Base-by-base conservation (phyloP, 805 yeast genomes). In the Saturnispora serradocipensis region DNA sequence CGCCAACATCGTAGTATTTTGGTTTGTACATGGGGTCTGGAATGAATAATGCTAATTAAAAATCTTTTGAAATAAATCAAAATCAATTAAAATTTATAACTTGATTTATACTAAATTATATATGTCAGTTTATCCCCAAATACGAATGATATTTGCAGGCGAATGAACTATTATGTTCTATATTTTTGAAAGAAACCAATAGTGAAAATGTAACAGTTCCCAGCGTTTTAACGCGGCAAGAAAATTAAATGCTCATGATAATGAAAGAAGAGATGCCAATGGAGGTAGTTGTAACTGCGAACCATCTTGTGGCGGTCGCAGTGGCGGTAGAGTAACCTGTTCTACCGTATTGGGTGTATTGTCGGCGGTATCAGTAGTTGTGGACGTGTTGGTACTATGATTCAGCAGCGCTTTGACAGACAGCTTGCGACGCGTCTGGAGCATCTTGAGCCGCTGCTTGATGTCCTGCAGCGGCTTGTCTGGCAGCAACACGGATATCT, bases 1-100 rank as follows among this genome's bases (percentile, higher is more conserved):
- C 86, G 1, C 67, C 70, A 13, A 66, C 68, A 46, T 66, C 70
- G 43, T 53, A 66, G 48, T 66, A 32, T 78, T 86, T 56, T 4
- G 68, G 67, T 42, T 28, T 52, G 18, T 34, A 22, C 30, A 34
- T 46, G 25, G 15, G 20, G 13, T 39, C 28, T 25, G 28, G 9
- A 4, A 25, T 25, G 28, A 25, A 8, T 25, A 2, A 5, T 25
- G 28, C 9, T 25, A 25, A 25, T 8, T 25, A 7, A 2, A 8
- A 3, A 25, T 7, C 27, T 25, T 25, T 25, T 25, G 10, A 25
- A 25, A 25, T 25, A 8, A 25, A 4, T 25, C 7, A 25, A 25
- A 25, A 25, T 25, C 28, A 8, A 25, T 25, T 25, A 25, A 25
- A 25, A 25, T 25, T 25, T 25, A 25, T 25, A 25, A 5, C 28